phyloP scores from a whole-genome alignment of 495 filamentous ascomycete species.

The Oidiodendron maius region DNA sequence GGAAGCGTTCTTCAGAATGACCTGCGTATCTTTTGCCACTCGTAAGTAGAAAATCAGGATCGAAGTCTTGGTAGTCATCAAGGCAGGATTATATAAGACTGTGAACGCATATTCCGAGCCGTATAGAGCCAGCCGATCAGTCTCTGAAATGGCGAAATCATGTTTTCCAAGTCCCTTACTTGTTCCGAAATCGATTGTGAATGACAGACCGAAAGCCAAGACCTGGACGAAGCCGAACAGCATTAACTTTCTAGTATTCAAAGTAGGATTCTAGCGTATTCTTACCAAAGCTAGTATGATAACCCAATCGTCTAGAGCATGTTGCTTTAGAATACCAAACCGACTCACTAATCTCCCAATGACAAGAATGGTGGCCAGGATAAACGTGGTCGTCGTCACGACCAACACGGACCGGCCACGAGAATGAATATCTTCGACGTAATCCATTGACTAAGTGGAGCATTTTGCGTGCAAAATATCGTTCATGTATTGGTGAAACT shows the following conservation, averaged over 20 bases:
- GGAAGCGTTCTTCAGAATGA: constrained; percentile 18
- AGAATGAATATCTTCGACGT: background rate
- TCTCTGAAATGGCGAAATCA: constrained; percentile 49
- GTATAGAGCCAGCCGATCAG: constrained; percentile 8
- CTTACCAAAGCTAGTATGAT: constrained; percentile 77
- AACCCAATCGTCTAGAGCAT: constrained; percentile 74
- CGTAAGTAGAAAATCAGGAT: constrained; percentile 60
- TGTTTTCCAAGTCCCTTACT: constrained; percentile 72
- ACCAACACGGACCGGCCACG: constrained; percentile 64
- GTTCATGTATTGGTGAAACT: background rate
- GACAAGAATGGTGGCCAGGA: constrained; percentile 65
- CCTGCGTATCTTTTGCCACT: constrained; percentile 20
- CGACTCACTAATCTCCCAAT: constrained; percentile 65
- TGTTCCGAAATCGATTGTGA: constrained; percentile 70
- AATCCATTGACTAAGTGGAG: background rate
- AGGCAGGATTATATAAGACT: constrained; percentile 59
- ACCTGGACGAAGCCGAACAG: constrained; percentile 35
- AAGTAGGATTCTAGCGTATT: background rate
- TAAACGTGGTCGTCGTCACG: constrained; percentile 66
- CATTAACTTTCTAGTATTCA: background rate
- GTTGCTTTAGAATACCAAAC: constrained; percentile 60
- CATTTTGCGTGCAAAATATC: background rate
- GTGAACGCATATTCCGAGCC: constrained; percentile 22
- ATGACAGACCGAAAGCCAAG: constrained; percentile 69
- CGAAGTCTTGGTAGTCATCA: constrained; percentile 87